A percentile compares a stretch with the other conserved stretches of the same genome.
These are phyloP conservation scores for Claviceps monticola DNA, from an alignment of 2,329 filamentous ascomycete species.

Conservation along the genomic window DNA sequence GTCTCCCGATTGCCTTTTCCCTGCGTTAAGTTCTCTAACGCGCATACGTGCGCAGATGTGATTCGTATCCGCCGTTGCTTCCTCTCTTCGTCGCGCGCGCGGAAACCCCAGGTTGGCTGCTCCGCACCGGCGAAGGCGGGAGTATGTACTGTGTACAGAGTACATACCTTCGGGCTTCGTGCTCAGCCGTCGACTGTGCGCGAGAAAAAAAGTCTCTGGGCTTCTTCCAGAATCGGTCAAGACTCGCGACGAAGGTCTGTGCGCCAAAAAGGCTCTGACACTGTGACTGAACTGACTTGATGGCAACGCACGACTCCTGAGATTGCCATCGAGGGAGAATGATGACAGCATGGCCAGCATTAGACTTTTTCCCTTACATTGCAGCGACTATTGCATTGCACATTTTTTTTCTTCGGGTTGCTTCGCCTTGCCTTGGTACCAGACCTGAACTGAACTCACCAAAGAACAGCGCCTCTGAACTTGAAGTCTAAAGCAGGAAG, in stretches of 20 bases:
- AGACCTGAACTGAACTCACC: no score
- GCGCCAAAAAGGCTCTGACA: neutral
- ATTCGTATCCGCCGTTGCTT: no score
- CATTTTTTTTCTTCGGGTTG: neutral
- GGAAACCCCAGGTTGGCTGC: no score
- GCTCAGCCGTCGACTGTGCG: neutral
- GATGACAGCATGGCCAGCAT: conserved; percentile 2
- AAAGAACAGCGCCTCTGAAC: no score
- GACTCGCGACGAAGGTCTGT: neutral
- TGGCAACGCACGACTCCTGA: no score
- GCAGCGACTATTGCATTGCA: neutral
- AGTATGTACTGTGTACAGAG: neutral
- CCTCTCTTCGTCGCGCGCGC: no score
- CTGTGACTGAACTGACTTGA: no score
- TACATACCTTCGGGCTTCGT: neutral
- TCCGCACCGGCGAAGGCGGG: no score
- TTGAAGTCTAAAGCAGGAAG: no score
- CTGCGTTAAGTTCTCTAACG: no score
- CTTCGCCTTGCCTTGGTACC: neutral
- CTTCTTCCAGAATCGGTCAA: neutral
- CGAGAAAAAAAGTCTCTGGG: neutral
- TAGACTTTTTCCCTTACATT: conserved; percentile 3
- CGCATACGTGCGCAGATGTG: no score
- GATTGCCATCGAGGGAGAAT: neutral
- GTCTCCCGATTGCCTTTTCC: no score